phyloP scores from a whole-genome alignment of 2,329 filamentous ascomycete species.

The Karstenula rhodostoma region DNA sequence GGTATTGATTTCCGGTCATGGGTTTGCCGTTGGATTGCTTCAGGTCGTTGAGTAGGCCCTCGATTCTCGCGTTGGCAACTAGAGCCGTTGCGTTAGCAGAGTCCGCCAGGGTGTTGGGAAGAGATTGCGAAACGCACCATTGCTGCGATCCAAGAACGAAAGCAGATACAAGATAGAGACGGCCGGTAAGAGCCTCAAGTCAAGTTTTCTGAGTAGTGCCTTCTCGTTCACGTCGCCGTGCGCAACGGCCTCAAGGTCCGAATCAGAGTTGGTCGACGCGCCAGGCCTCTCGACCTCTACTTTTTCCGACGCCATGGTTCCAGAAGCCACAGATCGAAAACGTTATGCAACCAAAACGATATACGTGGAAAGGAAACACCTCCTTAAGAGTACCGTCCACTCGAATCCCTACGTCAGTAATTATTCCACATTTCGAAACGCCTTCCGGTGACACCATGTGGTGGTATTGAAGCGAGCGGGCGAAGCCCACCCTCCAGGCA shows the following conservation, averaged over 20 bases:
- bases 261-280: conserved; percentile 32
- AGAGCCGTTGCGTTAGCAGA: conserved; percentile 5
- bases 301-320: conserved; percentile 37
- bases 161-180: conserved; percentile 54
- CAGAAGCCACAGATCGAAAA: neutral
- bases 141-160: conserved; percentile 49
- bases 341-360: neutral
- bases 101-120: neutral
- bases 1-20: conserved; percentile 61
- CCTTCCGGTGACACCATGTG: conserved; percentile 43
- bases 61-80: conserved; percentile 57
- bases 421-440: conserved; percentile 1
- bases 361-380: conserved; percentile 1
- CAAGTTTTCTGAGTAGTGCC: conserved; percentile 65
- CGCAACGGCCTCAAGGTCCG: conserved; percentile 35
- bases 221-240: conserved; percentile 60
- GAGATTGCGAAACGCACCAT: conserved; percentile 27
- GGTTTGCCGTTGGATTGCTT: neutral
- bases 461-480: conserved; percentile 25
- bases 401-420: neutral
- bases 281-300: conserved; percentile 26
- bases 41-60: conserved; percentile 43
- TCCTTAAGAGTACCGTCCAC: conserved; percentile 17
- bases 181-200: conserved; percentile 51
- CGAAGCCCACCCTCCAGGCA: conserved; percentile 11